Evolutionary conservation across 2,329 filamentous ascomycete species (phyloP).

Genomic region (Fusarium protoensiforme): DNA sequence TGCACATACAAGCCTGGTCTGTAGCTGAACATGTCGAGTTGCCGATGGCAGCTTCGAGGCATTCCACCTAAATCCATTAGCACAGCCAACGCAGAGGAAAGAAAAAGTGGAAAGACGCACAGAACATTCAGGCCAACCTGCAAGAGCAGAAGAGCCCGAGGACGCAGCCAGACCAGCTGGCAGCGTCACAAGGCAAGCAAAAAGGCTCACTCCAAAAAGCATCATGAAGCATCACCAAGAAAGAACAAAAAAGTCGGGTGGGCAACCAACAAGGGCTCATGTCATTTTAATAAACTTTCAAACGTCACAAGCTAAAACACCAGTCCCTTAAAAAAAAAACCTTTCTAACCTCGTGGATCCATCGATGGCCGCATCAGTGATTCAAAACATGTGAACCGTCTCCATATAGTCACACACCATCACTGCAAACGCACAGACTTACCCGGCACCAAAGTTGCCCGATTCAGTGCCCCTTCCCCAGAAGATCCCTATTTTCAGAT

Average conservation of each 20-base stretch:
- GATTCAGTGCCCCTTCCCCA: not conserved
- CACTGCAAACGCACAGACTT: not conserved
- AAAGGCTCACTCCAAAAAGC: constrained; percentile 6
- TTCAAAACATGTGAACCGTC: not conserved
- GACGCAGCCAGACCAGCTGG: constrained; percentile 7
- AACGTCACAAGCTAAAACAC: not conserved
- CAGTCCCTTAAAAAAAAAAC: not conserved
- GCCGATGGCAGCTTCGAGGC: constrained; percentile 38
- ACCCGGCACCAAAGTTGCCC: not conserved
- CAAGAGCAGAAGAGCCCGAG: constrained; percentile 11
- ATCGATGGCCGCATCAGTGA: not conserved
- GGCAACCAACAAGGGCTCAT: not conserved
- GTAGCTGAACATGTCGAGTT: constrained; percentile 42
- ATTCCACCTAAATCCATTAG: constrained; percentile 38
- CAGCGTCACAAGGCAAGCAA: constrained; percentile 15
- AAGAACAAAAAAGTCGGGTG: not conserved
- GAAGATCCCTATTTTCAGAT: not conserved
- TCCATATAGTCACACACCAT: not conserved
- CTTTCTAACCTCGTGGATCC: not conserved
- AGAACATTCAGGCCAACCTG: constrained; percentile 46
- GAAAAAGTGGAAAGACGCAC: constrained; percentile 32
- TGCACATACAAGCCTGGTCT: constrained; percentile 48
- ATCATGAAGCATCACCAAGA: not conserved
- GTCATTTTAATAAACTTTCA: not conserved
- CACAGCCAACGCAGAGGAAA: not conserved